A percentile compares a stretch with the other conserved stretches of the same genome.
Evolutionary conservation across 2,329 filamentous ascomycete species (phyloP).

Genomic region (Chrysosporium queenslandicum): DNA sequence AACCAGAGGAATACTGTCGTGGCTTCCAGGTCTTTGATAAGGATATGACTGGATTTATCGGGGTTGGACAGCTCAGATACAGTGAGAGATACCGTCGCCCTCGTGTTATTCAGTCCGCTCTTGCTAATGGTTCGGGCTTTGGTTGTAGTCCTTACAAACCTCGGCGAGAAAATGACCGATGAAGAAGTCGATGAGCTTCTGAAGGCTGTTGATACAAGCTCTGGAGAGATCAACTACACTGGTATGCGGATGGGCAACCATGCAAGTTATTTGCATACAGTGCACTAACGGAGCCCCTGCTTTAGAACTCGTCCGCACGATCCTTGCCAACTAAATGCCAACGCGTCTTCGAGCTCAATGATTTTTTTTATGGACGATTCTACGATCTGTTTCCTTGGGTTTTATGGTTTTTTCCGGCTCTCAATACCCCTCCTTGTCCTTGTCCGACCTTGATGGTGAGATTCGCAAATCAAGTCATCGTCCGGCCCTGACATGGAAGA

Average conservation of each 20-base stretch:
- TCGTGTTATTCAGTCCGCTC: too few species aligned
- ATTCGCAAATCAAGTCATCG: neutral
- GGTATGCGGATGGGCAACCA: conserved; percentile 47
- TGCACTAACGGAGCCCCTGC: conserved; percentile 14
- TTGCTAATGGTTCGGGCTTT: neutral
- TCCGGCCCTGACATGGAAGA: neutral
- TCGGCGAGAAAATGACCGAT: conserved; percentile 98
- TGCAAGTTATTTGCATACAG: neutral
- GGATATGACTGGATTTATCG: conserved; percentile 96
- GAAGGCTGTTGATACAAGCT: conserved; percentile 94
- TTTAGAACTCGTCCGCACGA: conserved; percentile 71
- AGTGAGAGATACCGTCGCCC: too few species aligned
- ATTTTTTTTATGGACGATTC: conserved; percentile 11
- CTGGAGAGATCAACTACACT: conserved; percentile 94
- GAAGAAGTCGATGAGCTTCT: conserved; percentile 98
- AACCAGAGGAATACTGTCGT: conserved; percentile 95
- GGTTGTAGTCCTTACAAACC: conserved; percentile 71
- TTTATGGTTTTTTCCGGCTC: neutral
- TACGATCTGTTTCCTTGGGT: conserved; percentile 14
- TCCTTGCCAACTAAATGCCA: conserved; percentile 63
- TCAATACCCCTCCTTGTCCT: neutral
- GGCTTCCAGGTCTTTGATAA: conserved; percentile 99
- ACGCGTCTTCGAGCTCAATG: conserved; percentile 15
- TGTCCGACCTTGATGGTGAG: neutral
- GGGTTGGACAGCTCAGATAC: conserved; percentile 94